Conservation (phyloP, 768 basidiomycete genomes). For the Kwoniella sp. region DNA sequence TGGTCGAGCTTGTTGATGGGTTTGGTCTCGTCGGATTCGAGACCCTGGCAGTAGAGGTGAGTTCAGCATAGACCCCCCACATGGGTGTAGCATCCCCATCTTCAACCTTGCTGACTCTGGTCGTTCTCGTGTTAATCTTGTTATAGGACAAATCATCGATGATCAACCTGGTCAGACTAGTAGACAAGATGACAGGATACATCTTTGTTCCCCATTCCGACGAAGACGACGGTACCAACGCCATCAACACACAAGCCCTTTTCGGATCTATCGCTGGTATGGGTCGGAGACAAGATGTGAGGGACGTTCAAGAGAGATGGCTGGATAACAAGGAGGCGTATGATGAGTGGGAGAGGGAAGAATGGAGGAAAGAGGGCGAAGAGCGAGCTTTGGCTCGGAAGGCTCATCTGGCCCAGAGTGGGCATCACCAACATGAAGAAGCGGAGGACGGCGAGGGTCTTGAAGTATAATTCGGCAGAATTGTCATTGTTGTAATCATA, state of each 20-base stretch:
- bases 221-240: slow-evolving; percentile 7
- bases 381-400: slow-evolving; percentile 16
- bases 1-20: slow-evolving; percentile 91
- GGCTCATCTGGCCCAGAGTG: neutral
- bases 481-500: neutral
- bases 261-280: slow-evolving; percentile 61
- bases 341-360: slow-evolving; percentile 74
- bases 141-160: slow-evolving; percentile 88
- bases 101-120: neutral
- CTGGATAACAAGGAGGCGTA: slow-evolving; percentile 78
- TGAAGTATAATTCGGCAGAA: neutral
- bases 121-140: neutral
- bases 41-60: slow-evolving; percentile 90
- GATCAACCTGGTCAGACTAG: slow-evolving; percentile 76
- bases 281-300: slow-evolving; percentile 55
- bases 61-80: slow-evolving; percentile 26
- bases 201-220: slow-evolving; percentile 68
- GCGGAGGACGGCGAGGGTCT: neutral
- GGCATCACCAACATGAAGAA: neutral
- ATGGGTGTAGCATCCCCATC: no score
- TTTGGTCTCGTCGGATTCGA: slow-evolving; percentile 92
- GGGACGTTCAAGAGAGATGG: slow-evolving; percentile 92
- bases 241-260: slow-evolving; percentile 68
- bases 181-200: slow-evolving; percentile 92
- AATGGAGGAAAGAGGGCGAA: slow-evolving; percentile 68